Evolutionary conservation across 768 basidiomycete species (phyloP).

Genomic region (Sistotremastrum suecicum): DNA sequence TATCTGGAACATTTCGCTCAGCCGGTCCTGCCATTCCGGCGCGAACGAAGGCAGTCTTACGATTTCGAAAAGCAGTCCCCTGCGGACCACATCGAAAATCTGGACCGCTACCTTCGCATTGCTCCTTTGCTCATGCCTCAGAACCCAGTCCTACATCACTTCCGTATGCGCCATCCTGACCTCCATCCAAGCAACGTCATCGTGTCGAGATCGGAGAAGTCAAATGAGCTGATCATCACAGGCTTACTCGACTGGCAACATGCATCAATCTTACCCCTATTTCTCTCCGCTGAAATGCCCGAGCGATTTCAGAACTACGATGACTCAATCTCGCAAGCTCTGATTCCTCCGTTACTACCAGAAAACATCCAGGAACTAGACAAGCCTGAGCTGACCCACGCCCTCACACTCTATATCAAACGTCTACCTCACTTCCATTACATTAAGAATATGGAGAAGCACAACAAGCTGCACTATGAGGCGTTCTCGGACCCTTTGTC

Average conservation of each 20-base stretch:
- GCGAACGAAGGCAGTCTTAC: constrained; percentile 29
- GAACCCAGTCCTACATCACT: constrained; percentile 23
- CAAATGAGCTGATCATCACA: constrained; percentile 20
- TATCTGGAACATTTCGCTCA: constrained; percentile 34
- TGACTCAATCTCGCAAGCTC: constrained; percentile 24
- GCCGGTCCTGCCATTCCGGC: constrained; percentile 30
- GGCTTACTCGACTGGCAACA: constrained; percentile 44
- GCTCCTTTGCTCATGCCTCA: constrained; percentile 31
- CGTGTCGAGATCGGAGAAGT: constrained; percentile 31
- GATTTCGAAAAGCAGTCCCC: constrained; percentile 29
- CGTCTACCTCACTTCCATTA: constrained; percentile 40
- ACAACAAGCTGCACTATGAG: constrained; percentile 29
- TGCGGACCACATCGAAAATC: constrained; percentile 32
- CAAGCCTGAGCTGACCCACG: constrained; percentile 20
- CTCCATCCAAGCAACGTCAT: constrained; percentile 32
- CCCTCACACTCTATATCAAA: constrained; percentile 24
- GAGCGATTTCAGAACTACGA: constrained; percentile 31
- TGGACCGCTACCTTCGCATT: constrained; percentile 33
- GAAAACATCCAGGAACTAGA: constrained; percentile 27
- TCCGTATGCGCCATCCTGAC: constrained; percentile 35
- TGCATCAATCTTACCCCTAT: constrained; percentile 35
- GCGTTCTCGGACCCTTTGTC: constrained; percentile 24
- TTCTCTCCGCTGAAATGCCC: constrained; percentile 35
- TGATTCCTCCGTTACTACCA: constrained; percentile 29
- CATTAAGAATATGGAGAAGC: constrained; percentile 26